Conservation (phyloP, 2,329 filamentous ascomycete species). For the Fonsecaea multimorphosa region DNA sequence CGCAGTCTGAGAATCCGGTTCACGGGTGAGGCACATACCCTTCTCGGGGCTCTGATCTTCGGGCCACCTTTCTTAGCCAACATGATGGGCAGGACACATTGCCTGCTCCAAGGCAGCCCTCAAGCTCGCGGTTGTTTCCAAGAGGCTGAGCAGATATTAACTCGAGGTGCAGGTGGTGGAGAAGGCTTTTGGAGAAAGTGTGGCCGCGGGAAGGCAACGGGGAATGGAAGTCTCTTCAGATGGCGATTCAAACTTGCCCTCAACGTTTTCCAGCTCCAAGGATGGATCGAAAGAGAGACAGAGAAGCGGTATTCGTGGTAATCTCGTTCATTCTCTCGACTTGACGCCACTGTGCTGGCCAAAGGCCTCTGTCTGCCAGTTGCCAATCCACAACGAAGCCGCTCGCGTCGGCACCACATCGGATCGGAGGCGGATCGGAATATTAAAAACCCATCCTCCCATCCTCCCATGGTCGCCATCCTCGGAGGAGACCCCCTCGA, state of each 20-base stretch:
- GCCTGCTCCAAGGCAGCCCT: constrained; percentile 16
- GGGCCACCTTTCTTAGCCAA: constrained; percentile 62
- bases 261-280: background rate
- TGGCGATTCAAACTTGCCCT: background rate
- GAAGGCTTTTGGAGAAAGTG: constrained; percentile 7
- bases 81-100: constrained; percentile 33
- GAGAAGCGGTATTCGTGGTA: background rate
- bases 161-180: constrained; percentile 3
- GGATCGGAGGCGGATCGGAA: constrained; percentile 3
- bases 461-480: background rate
- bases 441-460: background rate
- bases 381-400: background rate
- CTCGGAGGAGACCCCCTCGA: background rate
- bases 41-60: constrained; percentile 71
- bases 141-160: constrained; percentile 7
- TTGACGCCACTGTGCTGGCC: background rate
- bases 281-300: background rate
- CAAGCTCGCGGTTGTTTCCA: background rate
- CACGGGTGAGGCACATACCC: constrained; percentile 58
- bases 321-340: background rate
- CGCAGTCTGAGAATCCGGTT: background rate
- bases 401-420: background rate
- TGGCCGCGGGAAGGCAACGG: background rate
- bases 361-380: background rate
- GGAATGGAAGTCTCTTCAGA: background rate